Percentiles rank a stretch among this genome's conserved stretches.
Conservation (phyloP, 192 early-diverging fungal species). For the Tieghemiomyces parasiticus region DNA sequence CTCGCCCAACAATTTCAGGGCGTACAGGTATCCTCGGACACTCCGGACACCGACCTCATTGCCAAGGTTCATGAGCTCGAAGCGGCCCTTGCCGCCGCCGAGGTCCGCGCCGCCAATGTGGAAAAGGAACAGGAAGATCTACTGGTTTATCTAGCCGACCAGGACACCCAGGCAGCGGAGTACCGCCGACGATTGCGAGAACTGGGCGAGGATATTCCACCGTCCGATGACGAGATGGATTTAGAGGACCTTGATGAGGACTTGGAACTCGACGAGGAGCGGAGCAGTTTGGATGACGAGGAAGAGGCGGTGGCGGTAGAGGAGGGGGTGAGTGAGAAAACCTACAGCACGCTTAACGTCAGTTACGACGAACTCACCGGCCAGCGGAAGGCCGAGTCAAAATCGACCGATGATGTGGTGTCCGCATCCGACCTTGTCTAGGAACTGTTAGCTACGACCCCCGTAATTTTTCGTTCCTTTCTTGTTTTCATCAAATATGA, state of each 20-base stretch:
- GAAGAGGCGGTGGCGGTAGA: no score
- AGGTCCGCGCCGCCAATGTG: slow-evolving; percentile 16
- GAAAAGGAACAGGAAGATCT: slow-evolving; percentile 75
- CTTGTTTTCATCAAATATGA: no score
- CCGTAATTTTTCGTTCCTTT: no score
- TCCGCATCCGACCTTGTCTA: no score
- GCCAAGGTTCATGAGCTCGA: slow-evolving; percentile 13
- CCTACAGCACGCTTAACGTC: no score
- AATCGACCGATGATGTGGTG: no score
- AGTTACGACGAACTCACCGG: no score
- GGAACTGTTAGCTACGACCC: no score
- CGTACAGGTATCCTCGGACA: no score
- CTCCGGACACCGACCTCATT: slow-evolving; percentile 10
- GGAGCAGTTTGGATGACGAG: no score
- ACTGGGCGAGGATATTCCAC: slow-evolving; percentile 33
- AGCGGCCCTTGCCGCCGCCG: slow-evolving; percentile 15
- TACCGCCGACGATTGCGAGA: slow-evolving; percentile 32
- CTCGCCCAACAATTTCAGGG: background rate
- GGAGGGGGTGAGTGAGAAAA: no score
- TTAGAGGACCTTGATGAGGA: slow-evolving; percentile 31
- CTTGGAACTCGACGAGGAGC: slow-evolving; percentile 10
- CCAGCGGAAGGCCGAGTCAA: no score
- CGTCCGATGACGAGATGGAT: slow-evolving; percentile 38
- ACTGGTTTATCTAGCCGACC: slow-evolving; percentile 68
- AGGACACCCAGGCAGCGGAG: slow-evolving; percentile 48